A percentile compares a stretch with the other conserved stretches of the same genome.
These are phyloP conservation scores for Hanseniaspora valbyensis DNA, from an alignment of 805 yeast genomes.

Conservation along the genomic window DNA sequence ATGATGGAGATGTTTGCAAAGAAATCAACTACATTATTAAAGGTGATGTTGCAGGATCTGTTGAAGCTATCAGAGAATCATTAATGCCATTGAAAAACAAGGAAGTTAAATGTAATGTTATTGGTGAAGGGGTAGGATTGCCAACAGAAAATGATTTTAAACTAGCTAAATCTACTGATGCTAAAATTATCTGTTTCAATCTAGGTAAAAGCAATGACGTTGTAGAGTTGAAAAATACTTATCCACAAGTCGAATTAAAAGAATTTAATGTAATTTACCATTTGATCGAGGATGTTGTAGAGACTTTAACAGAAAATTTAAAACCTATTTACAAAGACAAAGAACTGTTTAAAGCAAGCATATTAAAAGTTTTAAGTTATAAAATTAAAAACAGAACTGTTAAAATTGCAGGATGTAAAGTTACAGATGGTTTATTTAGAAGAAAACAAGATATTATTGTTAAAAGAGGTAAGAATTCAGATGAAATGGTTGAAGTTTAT, in stretches of 20 bases:
- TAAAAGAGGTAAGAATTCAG: slow-evolving; percentile 36
- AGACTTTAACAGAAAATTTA: slow-evolving; percentile 46
- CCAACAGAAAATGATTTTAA: slow-evolving; percentile 58
- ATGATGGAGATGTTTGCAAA: slow-evolving; percentile 23
- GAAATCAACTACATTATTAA: slow-evolving; percentile 55
- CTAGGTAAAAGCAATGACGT: slow-evolving; percentile 53
- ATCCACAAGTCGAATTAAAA: slow-evolving; percentile 41
- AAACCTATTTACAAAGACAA: slow-evolving; percentile 58
- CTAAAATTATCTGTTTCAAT: slow-evolving; percentile 71
- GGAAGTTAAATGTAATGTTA: slow-evolving; percentile 60
- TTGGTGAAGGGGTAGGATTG: slow-evolving; percentile 68
- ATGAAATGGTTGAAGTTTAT: slow-evolving; percentile 31
- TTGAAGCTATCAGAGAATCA: slow-evolving; percentile 82
- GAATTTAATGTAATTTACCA: slow-evolving; percentile 77
- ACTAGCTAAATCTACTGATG: slow-evolving; percentile 58
- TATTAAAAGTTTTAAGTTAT: slow-evolving; percentile 64
- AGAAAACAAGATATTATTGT: slow-evolving; percentile 51
- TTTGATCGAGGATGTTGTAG: slow-evolving; percentile 72
- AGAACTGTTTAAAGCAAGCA: slow-evolving; percentile 52
- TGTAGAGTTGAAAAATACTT: slow-evolving; percentile 39
- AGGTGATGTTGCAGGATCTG: slow-evolving; percentile 90
- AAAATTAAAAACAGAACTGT: slow-evolving; percentile 45
- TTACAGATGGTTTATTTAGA: slow-evolving; percentile 54
- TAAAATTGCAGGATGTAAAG: slow-evolving; percentile 81
- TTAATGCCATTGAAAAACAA: slow-evolving; percentile 76